These are phyloP conservation scores for Fusarium domesticum DNA, from an alignment of 2,329 filamentous ascomycete species.

Conservation along the genomic window DNA sequence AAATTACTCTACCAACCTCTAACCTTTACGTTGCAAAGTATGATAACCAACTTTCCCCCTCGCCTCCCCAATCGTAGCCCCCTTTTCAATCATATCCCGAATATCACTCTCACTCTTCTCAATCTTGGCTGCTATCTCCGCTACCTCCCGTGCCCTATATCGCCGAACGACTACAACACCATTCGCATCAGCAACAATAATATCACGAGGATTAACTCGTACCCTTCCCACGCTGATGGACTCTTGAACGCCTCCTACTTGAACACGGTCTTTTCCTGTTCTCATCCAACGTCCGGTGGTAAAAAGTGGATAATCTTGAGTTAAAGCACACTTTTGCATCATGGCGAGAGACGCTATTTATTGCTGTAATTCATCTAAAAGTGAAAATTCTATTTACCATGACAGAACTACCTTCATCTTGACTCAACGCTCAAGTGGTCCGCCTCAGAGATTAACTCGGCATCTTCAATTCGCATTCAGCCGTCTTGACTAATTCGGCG, in stretches of 20 bases:
- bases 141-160: conserved; percentile 15
- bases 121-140: conserved; percentile 10
- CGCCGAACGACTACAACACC: conserved; percentile 23
- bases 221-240: conserved; percentile 30
- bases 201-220: conserved; percentile 28
- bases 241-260: too few relatives aligned
- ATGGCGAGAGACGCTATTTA: too few relatives aligned
- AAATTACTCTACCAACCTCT: too few relatives aligned
- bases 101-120: conserved; percentile 17
- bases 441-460: too few relatives aligned
- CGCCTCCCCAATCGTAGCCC: conserved; percentile 13
- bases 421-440: too few relatives aligned
- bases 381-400: too few relatives aligned
- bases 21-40: conserved; percentile 16
- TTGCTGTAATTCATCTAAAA: too few relatives aligned
- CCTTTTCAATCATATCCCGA: conserved; percentile 8
- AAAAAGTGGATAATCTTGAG: conserved; percentile 33
- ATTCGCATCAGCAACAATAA: conserved; percentile 31
- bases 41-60: conserved; percentile 18
- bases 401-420: too few relatives aligned
- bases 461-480: too few relatives aligned
- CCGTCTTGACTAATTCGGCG: too few relatives aligned
- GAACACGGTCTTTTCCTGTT: too few relatives aligned
- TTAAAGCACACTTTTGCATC: too few relatives aligned
- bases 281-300: conserved; percentile 34